Evolutionary conservation across 2,329 filamentous ascomycete genomes (phyloP), one percentile per base, ranked within the genome.

Genomic region (Fusarium penzigii): DNA sequence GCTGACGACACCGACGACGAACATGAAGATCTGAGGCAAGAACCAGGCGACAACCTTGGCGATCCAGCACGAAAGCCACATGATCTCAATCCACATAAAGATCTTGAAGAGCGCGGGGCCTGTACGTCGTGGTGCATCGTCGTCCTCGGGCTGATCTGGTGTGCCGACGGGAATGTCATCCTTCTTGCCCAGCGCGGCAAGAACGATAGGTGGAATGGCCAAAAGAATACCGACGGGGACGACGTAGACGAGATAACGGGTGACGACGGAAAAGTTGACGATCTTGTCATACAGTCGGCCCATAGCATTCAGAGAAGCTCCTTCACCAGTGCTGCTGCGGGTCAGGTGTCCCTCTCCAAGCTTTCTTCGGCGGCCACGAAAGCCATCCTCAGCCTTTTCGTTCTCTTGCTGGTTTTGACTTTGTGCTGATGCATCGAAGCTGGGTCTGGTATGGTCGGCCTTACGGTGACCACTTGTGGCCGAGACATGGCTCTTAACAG

Each of bases 71-170:
- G 80, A 78, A 39, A 86, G 70, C 87, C 87, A 90, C 36, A 86
- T 77, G 46, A 87, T 76, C 65, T 88, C 82, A 59, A 89, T 79
- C 87, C 86, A 88, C 44, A 87, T 73, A 62, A 88, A 88, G 44
- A 90, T 75, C 44, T 79, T 70, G 63, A 86, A 82, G 10, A 88
- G 75, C 5, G 77, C 74, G 9, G 82, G 77, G 1, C 78, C 79
- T 12, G 62, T 61, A 14, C 13, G 13, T 36, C 13, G 32, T 38
- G 43, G 59, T 32, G 44, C 50, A 13, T 25, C 42, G 16, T 39
- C 47, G 17, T 45, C 45, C 46, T 39, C 51, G 11, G 17, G 20
- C 51, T 44, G 44, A 51, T 41, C 29, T 44, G 32, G 32, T 14
- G 32, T 36, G 6, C 62, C 62, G 4, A 65, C 49, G 17, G 47